Base-by-base conservation (phyloP, 2,329 filamentous ascomycete genomes). In the Fusarium sambucinum region DNA sequence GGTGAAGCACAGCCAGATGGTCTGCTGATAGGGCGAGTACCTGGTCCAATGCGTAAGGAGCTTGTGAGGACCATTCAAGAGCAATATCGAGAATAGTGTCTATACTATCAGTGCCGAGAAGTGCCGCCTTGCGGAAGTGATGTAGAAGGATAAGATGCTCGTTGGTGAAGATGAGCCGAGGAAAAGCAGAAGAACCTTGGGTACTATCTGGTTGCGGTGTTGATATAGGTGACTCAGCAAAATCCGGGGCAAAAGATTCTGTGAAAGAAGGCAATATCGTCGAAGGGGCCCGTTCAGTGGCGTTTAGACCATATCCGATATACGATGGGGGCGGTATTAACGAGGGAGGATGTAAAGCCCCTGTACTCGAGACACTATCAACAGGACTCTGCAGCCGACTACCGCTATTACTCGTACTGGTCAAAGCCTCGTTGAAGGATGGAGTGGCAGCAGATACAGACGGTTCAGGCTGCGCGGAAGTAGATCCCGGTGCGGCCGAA, bases 21-120 rank as follows among this genome's bases (percentile, higher is more conserved):
- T 82, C 74, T 6, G 83, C 82, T 14, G 82, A 77, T 46, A 83
- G 66, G 38, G 82, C 83, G 13, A 86, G 77, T 7, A 84, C 46
- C 66, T 84, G 77, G 57, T 85, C 82, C 63, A 85, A 79, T 5
- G 84, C 77, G 55, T 82, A 85, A 2, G 81, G 83, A 4, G 76
- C 75, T 30, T 75, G 68, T 9, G 77, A 62, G 11, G 77, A 77
- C 48, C 77, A 73, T 17, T 69, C 74, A 27, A 80, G 65, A 45
- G 74, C 74, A 30, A 81, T 69, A 33, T 77, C 72, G n/a, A 78
- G 38, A 42, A 79, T 61, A 29, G 65, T 58, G 16, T 72, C 61
- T 11, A 63, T 68, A 45, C 67, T 70, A 21, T 57, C 72, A 19
- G 50, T 55, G 47, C 73, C 66, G 47, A 74, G 64, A 21, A 70